Evolutionary conservation across 306 rosid species (phyloP), one percentile per base, ranked within the genome.

Genomic region (Rosa chinensis): DNA sequence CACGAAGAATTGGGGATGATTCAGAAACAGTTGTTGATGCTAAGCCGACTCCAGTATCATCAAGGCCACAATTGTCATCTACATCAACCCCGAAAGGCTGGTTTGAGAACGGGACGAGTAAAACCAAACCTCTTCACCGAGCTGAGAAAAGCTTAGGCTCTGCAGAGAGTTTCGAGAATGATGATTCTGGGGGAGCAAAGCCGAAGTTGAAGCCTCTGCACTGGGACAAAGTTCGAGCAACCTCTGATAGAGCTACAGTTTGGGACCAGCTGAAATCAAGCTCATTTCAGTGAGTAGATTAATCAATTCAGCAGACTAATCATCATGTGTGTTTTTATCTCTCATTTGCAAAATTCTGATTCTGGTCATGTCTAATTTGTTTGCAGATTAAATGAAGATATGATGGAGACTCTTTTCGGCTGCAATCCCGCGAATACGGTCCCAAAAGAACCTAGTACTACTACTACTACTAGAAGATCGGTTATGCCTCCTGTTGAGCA

Each of bases 231-330:
- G 99, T 95, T 42, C 90, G 97, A 40, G 99, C 99, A 8, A 91
- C 97, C 56, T 95, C 99, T 13, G 97, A 95, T 76, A 90, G 94
- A 42, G 99, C 92, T 25, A 95, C 99, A 0, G 99, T 95, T 32
- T 95, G 99, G 99, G 99, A 95, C 88, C 98, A 95, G 77, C 89
- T 95, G 10, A 93, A 95, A 85, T 90, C 99, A 70, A 95, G 99
- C 83, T 91, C 99, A 40, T 95, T 95, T 80, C 99, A 93, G 99
- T 95, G 61, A 93, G 96, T 87, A 56, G 78, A 32, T 18, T 72
- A 35, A 13, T 72, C n/a, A 63, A 12, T 39, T 64, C 12, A 72
- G 35, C 5, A 50, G 59, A 32, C 48, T 8, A 43, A 13, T 64
- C 25, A 2, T 66, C 91, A 84, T 88, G 92, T 86, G 10, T 59